Conservation (phyloP, 345 rosid species). For the Corymbia maculata region DNA sequence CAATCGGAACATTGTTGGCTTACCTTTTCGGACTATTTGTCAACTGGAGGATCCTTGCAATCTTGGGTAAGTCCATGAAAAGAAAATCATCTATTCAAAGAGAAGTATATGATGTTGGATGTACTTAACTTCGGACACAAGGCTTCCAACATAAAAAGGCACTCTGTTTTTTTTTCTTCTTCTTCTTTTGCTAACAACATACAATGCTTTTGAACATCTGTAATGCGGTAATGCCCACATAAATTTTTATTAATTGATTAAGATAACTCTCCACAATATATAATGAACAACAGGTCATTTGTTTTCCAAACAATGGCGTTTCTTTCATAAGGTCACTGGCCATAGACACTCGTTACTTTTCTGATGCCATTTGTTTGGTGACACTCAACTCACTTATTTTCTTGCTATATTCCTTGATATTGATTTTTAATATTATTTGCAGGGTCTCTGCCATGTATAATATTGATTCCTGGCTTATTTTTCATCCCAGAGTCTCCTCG, state of each 20-base stretch:
- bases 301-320: background rate
- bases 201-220: background rate
- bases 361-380: background rate
- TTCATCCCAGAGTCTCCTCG: slow-evolving; percentile 82
- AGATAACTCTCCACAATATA: background rate
- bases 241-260: background rate
- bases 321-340: background rate
- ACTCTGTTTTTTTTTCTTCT: background rate
- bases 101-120: background rate
- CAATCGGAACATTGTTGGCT: slow-evolving; percentile 59
- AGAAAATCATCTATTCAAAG: background rate
- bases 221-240: background rate
- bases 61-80: slow-evolving; percentile 32
- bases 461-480: slow-evolving; percentile 68
- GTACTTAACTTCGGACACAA: background rate
- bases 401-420: background rate
- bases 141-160: background rate
- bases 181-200: background rate
- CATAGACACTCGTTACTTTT: background rate
- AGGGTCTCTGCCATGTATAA: slow-evolving; percentile 55
- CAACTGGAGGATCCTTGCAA: slow-evolving; percentile 64
- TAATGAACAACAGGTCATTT: background rate
- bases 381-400: background rate
- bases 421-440: slow-evolving; percentile 8
- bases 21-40: slow-evolving; percentile 55